These are phyloP conservation scores for Blastocystis sp. DNA, from an alignment of 352 stramenopile species.

Conservation along the genomic window DNA sequence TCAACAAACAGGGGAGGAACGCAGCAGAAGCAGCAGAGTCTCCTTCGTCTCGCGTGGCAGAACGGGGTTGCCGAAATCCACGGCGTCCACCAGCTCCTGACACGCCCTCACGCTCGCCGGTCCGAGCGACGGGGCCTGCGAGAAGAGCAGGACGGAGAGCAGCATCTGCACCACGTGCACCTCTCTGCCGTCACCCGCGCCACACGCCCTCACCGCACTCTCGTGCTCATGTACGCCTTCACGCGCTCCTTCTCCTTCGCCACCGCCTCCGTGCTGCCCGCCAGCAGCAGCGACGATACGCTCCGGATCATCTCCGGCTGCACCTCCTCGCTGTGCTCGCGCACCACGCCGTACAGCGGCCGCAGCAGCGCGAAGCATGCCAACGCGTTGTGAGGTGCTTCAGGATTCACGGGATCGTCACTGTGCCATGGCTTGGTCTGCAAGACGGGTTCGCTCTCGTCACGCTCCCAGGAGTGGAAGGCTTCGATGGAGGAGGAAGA, in stretches of 20 bases:
- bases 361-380: not conserved
- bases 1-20: not conserved
- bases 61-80: too few species aligned
- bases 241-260: not conserved
- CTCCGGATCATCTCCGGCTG: not conserved
- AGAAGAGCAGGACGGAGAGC: slow-evolving; percentile 20
- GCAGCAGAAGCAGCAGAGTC: too few species aligned
- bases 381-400: too few species aligned
- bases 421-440: not conserved
- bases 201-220: not conserved
- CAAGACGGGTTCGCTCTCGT: not conserved
- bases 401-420: not conserved
- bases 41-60: too few species aligned
- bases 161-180: slow-evolving; percentile 8
- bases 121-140: not conserved
- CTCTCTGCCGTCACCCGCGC: not conserved
- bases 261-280: not conserved
- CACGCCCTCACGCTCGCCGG: too few species aligned
- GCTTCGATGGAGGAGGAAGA: too few species aligned
- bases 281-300: not conserved
- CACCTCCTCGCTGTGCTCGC: not conserved
- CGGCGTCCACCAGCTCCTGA: too few species aligned
- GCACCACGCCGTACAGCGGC: not conserved
- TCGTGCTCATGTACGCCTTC: not conserved
- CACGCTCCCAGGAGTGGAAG: too few species aligned